Conservation (phyloP, 179 eudicot genomes). For the Beta lomatogona region DNA sequence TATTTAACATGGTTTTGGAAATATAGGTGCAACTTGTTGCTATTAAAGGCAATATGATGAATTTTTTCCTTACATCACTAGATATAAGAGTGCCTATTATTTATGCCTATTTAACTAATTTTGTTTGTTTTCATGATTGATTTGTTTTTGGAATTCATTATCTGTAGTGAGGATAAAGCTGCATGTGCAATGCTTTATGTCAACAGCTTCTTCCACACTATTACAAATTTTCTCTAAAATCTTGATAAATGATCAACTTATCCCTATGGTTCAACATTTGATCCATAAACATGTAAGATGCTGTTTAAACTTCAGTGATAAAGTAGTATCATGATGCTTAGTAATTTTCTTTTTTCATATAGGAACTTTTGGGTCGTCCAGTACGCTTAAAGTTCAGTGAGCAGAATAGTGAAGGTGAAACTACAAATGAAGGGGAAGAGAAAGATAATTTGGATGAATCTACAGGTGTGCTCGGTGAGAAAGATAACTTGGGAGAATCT, state of each 20-base stretch:
- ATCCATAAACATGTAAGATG: not conserved
- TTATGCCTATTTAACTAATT: not conserved
- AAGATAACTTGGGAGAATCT: constrained; percentile 31
- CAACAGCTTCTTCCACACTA: not conserved
- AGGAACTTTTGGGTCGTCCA: constrained; percentile 84
- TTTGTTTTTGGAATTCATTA: not conserved
- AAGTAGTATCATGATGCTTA: constrained; percentile 2
- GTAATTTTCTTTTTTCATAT: not conserved
- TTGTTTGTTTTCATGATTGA: not conserved
- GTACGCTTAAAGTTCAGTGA: constrained; percentile 61
- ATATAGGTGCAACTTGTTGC: not conserved
- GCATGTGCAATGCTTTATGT: not conserved
- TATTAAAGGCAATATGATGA: not conserved
- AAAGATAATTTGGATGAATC: constrained; percentile 29
- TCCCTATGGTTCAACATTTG: not conserved
- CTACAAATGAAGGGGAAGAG: constrained; percentile 18
- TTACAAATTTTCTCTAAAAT: not conserved
- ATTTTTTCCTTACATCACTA: not conserved
- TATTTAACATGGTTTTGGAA: not conserved
- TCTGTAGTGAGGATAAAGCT: not conserved
- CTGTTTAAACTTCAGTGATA: not conserved
- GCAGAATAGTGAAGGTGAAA: constrained; percentile 36
- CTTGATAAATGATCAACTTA: not conserved
- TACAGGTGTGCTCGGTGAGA: constrained; percentile 22
- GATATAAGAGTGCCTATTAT: not conserved